These are phyloP conservation scores for Tremella fuciformis DNA, from an alignment of 768 basidiomycete genomes.

Conservation along the genomic window DNA sequence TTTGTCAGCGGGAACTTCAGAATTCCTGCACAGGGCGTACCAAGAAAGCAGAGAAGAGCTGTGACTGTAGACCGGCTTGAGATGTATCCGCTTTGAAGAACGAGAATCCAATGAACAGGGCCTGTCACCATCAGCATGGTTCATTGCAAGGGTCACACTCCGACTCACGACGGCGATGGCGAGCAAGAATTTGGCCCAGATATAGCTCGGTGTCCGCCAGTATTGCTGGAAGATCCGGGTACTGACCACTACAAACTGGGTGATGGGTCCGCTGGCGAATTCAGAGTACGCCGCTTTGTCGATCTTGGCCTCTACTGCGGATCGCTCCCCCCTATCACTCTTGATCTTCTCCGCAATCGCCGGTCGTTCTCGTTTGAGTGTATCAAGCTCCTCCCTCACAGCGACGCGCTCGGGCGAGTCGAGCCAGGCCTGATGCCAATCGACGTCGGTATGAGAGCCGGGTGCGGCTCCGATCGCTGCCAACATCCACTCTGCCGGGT, in stretches of 20 bases:
- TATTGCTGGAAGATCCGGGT: constrained; percentile 61
- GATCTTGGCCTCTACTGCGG: constrained; percentile 84
- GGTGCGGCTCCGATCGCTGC: constrained; percentile 62
- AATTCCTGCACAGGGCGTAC: constrained; percentile 65
- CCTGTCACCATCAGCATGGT: constrained; percentile 3
- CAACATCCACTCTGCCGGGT: constrained; percentile 67
- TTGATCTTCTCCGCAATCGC: constrained; percentile 19
- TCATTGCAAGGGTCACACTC: neutral
- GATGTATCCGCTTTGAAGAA: constrained; percentile 56
- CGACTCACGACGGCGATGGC: constrained; percentile 31
- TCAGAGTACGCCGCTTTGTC: constrained; percentile 70
- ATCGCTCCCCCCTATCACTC: constrained; percentile 35
- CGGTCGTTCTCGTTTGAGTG: constrained; percentile 52
- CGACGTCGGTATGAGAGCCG: constrained; percentile 63
- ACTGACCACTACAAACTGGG: constrained; percentile 62
- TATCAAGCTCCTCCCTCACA: constrained; percentile 55
- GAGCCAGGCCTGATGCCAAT: constrained; percentile 84
- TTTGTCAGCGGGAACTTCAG: constrained; percentile 24
- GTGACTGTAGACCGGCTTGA: constrained; percentile 65
- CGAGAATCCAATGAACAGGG: constrained; percentile 51
- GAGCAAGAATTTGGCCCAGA: constrained; percentile 52
- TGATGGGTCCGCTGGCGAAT: constrained; percentile 64
- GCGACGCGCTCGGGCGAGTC: constrained; percentile 63
- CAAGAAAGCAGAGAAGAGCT: constrained; percentile 66
- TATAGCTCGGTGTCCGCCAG: constrained; percentile 53